Base-by-base conservation (phyloP, 768 basidiomycete species). In the Glaciozyma antarctica region DNA sequence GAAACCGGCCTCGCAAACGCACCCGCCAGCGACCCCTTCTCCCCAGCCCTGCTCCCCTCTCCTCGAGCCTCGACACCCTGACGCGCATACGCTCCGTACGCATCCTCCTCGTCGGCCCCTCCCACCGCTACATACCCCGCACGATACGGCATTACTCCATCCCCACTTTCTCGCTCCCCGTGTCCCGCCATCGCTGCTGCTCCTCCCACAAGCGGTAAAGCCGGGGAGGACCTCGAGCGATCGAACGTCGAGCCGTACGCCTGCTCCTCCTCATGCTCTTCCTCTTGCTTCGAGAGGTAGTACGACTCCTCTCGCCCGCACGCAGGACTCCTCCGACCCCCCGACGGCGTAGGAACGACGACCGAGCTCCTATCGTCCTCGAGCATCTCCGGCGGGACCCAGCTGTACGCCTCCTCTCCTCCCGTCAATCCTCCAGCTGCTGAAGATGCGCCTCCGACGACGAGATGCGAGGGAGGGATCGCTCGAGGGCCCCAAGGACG, bases 311-410 rank as follows among this genome's bases (percentile, higher is more conserved):
- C 47, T 49, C 13, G 21, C 7, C 26, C 15, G 21, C 5, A 26
- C 22, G 43, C 24, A 1, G 24, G 26, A 12, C 8, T 5, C 12
- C 26, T 22, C 30, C 16, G 21, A 41, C 38, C 26, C 24, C 1
- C 26, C 9, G 24, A 6, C 34, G 34, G 10, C n/a, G n/a, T n/a
- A 16, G n/a, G 22, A 53, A 10, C 56, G 41, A 58, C 41, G 56
- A 69, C 61, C 30, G 68, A 65, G 55, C 64, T 65, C 26, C 34
- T 21, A 54, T 69, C 68, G 45, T 69, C 68, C 44, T 58, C 54
- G 34, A 70, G 45, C 34, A 61, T 52, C 43, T 66, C 65, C 19
- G 68, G 68, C 26, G 62, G 62, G 13, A 70, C 65, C 32, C 64
- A 70, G 26, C 59, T 59, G 19, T 54, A 43, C n/a, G 38, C 8